These are phyloP conservation scores for Aureobasidium lini DNA, from an alignment of 2,329 filamentous ascomycete species.

Conservation along the genomic window DNA sequence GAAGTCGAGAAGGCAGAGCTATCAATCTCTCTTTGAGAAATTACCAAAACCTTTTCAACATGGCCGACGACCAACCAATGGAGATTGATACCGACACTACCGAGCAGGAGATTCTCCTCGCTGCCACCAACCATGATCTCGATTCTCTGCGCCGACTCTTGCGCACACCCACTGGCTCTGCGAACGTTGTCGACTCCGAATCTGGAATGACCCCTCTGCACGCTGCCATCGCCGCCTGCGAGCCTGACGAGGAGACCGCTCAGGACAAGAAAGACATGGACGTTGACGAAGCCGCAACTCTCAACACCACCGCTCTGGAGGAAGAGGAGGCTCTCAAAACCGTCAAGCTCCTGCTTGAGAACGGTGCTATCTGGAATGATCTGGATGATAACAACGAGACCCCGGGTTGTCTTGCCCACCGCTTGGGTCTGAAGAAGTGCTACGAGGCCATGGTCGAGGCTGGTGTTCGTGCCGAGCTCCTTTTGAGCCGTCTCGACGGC, in stretches of 20 bases:
- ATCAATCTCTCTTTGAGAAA: not conserved
- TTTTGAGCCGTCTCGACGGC: conserved; percentile 73
- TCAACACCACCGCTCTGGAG: conserved; percentile 27
- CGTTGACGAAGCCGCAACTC: conserved; percentile 25
- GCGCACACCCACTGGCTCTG: conserved; percentile 46
- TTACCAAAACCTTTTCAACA: not conserved
- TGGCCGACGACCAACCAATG: conserved; percentile 16
- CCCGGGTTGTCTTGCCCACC: conserved; percentile 73
- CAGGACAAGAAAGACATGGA: conserved; percentile 22
- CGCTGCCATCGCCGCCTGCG: conserved; percentile 66
- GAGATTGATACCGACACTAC: conserved; percentile 36
- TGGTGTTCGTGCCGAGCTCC: conserved; percentile 80
- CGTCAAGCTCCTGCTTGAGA: conserved; percentile 69
- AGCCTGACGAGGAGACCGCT: conserved; percentile 33
- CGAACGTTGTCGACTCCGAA: conserved; percentile 70
- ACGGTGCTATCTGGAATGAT: conserved; percentile 97
- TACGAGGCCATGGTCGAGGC: conserved; percentile 84
- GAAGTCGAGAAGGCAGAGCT: no score
- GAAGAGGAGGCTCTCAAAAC: conserved; percentile 59
- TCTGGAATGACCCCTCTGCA: conserved; percentile 86
- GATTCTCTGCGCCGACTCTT: conserved; percentile 62
- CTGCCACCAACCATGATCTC: conserved; percentile 60
- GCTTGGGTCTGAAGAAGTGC: conserved; percentile 59
- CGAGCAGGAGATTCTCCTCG: conserved; percentile 56
- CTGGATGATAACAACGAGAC: conserved; percentile 81